Base-by-base conservation (phyloP, 176 grass and related monocot species). In the Musa beccarii region DNA sequence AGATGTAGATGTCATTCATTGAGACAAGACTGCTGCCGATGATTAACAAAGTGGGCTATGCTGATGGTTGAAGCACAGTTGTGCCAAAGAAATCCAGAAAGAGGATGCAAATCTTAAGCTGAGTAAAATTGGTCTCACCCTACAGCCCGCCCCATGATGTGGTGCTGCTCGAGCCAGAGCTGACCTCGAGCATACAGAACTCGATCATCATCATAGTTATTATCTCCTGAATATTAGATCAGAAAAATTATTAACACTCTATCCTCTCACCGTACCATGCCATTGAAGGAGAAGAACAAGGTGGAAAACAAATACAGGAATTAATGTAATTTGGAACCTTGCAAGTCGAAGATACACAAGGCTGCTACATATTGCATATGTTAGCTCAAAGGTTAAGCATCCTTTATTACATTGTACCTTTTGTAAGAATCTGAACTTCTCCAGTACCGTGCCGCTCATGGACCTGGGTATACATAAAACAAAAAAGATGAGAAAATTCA, bases 391-490 rank as follows among this genome's bases (percentile, higher is more conserved):
- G 4, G 34, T 43, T 43, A 43, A 43, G 34, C 34, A 43, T 43
- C 34, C 34, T 43, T 43, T 43, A 43, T 34, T 69, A 6, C 7
- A 73, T 54, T 8, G 11, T 87, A 89, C 92, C 92, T 92, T 96
- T 96, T 1, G 89, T 96, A 70, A 96, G 89, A 81, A 96, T 83
- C 76, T 88, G 89, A 81, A 89, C 63, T 77, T 88, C 85, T 63
- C 68, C 76, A 22, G 57, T 86, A 57, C 84, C 83, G 28, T 82
- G 85, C 20, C 87, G 80, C 78, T 92, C 89, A 72, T 96, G 92
- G 66, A 92, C 87, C 92, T 96, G 72, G 77, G 75, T 72, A 80
- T 7, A 23, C 9, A 29, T 57, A 74, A 20, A 43, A 29, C 23
- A 56, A 12, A 54, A 62, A 29, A 74, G 21, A 56, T 57, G 4